These are phyloP conservation scores for Tricholoma hemisulphureum DNA, from an alignment of 768 basidiomycete species.

Conservation along the genomic window DNA sequence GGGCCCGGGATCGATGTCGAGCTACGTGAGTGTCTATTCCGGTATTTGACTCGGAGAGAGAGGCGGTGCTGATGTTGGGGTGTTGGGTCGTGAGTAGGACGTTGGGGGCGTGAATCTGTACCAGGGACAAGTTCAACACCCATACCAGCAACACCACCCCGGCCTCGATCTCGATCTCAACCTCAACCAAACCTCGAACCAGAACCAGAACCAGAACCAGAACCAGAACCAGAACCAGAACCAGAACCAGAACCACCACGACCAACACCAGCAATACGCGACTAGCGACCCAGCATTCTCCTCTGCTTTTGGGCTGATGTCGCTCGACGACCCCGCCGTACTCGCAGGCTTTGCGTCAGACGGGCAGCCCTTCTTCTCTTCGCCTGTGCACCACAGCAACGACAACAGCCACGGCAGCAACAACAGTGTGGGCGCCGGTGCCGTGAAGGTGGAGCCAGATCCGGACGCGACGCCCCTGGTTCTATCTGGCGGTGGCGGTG, in stretches of 20 bases:
- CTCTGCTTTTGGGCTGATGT: conserved; percentile 72
- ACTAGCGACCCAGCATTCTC: conserved; percentile 44
- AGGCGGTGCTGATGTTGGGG: not conserved
- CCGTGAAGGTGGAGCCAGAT: conserved; percentile 9
- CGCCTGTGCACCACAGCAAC: too few relatives aligned
- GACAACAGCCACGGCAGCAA: too few relatives aligned
- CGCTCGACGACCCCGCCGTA: conserved; percentile 69
- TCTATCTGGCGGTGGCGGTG: not conserved
- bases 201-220: not conserved
- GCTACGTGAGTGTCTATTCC: not conserved
- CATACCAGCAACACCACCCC: not conserved
- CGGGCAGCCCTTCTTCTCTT: conserved; percentile 61
- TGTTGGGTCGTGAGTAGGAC: not conserved
- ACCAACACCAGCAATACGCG: conserved; percentile 5
- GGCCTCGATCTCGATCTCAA: not conserved
- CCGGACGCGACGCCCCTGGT: conserved; percentile 37
- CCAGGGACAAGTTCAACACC: not conserved
- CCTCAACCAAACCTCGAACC: conserved; percentile 4
- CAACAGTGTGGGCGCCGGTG: too few relatives aligned
- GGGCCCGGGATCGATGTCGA: not conserved
- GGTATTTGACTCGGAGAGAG: not conserved
- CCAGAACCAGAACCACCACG: not conserved
- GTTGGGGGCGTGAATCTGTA: not conserved
- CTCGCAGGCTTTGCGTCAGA: conserved; percentile 60
- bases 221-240: not conserved